Conservation (phyloP, 2,329 filamentous ascomycete species). For the Aspergillus jensenii region DNA sequence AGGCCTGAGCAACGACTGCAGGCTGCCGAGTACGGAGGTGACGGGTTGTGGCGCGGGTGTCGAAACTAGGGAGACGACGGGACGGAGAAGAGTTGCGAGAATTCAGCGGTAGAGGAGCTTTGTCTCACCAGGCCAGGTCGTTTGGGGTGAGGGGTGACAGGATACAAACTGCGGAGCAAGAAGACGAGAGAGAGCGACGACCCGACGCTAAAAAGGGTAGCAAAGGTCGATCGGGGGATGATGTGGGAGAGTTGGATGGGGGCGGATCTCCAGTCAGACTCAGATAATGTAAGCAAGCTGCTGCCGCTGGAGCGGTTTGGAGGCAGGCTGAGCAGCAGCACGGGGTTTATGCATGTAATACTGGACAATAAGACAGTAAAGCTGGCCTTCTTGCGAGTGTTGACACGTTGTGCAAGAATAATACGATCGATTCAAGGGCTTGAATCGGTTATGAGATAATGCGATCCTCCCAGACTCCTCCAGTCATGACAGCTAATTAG, state of each 20-base stretch:
- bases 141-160: conserved; percentile 24
- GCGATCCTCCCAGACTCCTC: not conserved
- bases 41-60: conserved; percentile 21
- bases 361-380: conserved; percentile 9
- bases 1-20: conserved; percentile 22
- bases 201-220: conserved; percentile 26
- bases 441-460: not conserved
- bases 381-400: conserved; percentile 1
- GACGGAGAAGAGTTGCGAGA: conserved; percentile 9
- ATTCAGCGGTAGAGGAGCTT: conserved; percentile 8
- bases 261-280: conserved; percentile 19
- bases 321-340: conserved; percentile 2
- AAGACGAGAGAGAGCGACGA: conserved; percentile 25
- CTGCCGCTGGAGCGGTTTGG: conserved; percentile 2
- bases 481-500: conserved; percentile 6
- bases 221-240: conserved; percentile 25
- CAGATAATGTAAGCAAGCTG: conserved; percentile 26
- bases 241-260: conserved; percentile 24
- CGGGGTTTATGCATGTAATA: conserved; percentile 14
- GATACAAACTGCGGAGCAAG: conserved; percentile 25
- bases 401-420: conserved; percentile 1
- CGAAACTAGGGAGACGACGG: conserved; percentile 17
- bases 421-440: not conserved
- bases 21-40: conserved; percentile 20
- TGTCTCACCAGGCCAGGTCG: conserved; percentile 9